A percentile compares a stretch with the other conserved stretches of the same genome.
These are phyloP conservation scores for Iberis pinnata DNA, from an alignment of 345 rosid genomes.

Conservation along the genomic window DNA sequence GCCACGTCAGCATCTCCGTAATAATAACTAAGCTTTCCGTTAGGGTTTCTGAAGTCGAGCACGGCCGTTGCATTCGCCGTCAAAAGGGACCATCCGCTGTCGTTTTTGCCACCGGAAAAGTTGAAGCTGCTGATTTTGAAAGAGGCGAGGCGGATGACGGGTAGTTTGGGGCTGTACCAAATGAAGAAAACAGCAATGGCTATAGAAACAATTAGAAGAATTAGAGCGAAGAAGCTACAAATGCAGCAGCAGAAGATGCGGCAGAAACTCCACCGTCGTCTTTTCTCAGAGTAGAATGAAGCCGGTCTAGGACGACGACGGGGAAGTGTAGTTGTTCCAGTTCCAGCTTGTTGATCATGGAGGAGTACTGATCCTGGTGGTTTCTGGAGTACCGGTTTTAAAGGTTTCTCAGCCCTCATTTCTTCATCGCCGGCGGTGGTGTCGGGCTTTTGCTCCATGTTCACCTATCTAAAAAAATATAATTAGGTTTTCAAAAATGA, in stretches of 20 bases:
- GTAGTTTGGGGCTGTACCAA: conserved; percentile 62
- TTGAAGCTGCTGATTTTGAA: conserved; percentile 37
- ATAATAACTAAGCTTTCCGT: conserved; percentile 38
- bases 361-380: no score
- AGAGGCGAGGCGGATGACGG: conserved; percentile 58
- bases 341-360: no score
- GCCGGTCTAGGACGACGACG: no score
- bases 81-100: conserved; percentile 39
- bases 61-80: conserved; percentile 36
- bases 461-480: no score
- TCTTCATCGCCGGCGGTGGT: conserved; percentile 16
- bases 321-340: no score
- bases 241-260: conserved; percentile 48
- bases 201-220: conserved; percentile 36
- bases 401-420: conserved; percentile 36
- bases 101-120: conserved; percentile 35
- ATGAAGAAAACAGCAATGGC: conserved; percentile 43
- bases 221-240: conserved; percentile 29
- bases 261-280: conserved; percentile 35
- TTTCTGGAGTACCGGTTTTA: conserved; percentile 53
- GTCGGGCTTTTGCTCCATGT: no score
- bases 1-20: conserved; percentile 42
- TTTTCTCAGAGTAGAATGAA: conserved; percentile 42
- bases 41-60: conserved; percentile 59
- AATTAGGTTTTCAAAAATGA: no score